Conservation (phyloP, 2,329 filamentous ascomycete species). For the Claviceps quebecensis region DNA sequence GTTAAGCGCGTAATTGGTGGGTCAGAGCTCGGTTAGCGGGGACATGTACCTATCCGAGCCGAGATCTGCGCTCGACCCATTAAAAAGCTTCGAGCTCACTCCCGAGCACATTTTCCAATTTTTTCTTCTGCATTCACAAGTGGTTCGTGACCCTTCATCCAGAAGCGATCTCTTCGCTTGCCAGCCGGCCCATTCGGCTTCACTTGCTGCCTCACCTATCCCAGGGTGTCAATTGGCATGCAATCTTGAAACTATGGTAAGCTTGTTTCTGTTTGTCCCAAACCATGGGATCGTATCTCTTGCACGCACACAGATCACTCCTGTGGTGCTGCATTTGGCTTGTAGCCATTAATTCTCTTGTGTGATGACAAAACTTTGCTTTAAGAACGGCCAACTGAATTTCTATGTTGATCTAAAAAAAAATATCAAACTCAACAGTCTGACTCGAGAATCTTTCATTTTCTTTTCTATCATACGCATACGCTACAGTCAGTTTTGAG, state of each 20-base stretch:
- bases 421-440: constrained; percentile 54
- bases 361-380: constrained; percentile 41
- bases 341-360: not conserved
- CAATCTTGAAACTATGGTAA: not conserved
- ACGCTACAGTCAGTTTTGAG: no score
- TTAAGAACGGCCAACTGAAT: constrained; percentile 58
- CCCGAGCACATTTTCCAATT: not conserved
- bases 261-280: constrained; percentile 2
- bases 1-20: constrained; percentile 16
- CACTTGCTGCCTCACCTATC: no score
- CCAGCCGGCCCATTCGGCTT: no score
- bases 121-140: not conserved
- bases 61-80: not conserved
- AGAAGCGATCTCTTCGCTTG: not conserved
- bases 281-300: not conserved
- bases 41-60: constrained; percentile 6
- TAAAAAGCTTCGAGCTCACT: constrained; percentile 1
- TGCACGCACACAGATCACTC: not conserved
- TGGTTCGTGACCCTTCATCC: not conserved
- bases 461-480: not conserved
- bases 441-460: constrained; percentile 22
- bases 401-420: constrained; percentile 39
- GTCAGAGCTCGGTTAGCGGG: constrained; percentile 12
- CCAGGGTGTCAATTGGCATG: not conserved
- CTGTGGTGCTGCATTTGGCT: constrained; percentile 6